Evolutionary conservation across 139 green algal genomes (phyloP), one percentile per base, ranked within the genome.

Genomic region (Zygnema cylindricum): DNA sequence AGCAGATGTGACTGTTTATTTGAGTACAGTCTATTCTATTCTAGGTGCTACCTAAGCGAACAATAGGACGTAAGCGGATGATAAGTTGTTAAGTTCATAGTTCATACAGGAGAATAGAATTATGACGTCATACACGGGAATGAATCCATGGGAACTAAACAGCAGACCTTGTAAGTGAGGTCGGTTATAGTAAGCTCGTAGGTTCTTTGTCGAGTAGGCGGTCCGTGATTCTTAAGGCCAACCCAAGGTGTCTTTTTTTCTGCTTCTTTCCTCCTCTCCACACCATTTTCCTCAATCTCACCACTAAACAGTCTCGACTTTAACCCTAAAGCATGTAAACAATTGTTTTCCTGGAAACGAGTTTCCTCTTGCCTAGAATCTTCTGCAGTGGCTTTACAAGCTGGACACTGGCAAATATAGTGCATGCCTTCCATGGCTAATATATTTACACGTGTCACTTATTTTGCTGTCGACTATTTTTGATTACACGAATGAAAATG

Each of bases 81-180:
- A 25, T 7, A 63, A 63, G 7, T 63, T 63, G 49, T 63, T 63
- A 16, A 63, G 16, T 63, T 63, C 16, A 7, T 25, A 25, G 49
- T 63, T 7, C 49, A 63, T 63, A 63, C 49, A 63, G 7, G 49
- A 16, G 16, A 25, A 63, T 16, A 63, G 16, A 16, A 16, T 63
- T 16, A 63, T 63, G 7, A 63, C 7, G 49, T 63, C 16, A 63
- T 63, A 16, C 7, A 16, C 16, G 49, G 16, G 16, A 16, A 25
- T 63, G 16, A 63, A 16, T 63, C 49, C 49, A 63, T 63, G 16
- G 49, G 49, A 63, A 63, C 7, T 63, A 63, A 63, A 63, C 38
- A 43, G 11, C 39, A 25, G 39, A 85, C 77, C 77, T 85, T 85
- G 16, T 85, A 85, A 40, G 77, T 85, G 42, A 85, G 77, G 77